Evolutionary conservation across 164 flowering plant genomes (phyloP), one percentile per base, ranked within the genome.

Genomic region (Magnolia kwangsiensis): DNA sequence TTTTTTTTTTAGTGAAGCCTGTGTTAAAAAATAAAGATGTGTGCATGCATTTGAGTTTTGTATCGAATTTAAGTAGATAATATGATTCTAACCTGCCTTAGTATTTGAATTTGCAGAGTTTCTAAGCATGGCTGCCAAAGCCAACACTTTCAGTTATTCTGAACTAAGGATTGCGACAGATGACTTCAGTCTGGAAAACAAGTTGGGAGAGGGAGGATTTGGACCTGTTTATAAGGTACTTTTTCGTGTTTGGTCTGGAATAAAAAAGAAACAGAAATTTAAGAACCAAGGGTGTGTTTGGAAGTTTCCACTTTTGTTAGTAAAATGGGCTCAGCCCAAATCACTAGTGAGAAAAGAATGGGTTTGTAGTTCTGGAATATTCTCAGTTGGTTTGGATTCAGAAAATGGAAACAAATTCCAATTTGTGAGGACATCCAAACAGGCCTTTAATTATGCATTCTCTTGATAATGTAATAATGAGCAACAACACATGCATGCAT

Each of bases 191-290:
- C 78, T 86, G 58, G 80, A 79, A 37, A 91, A 94, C 77, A 94
- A 94, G 78, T 91, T 94, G 45, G 97, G 98, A 69, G 97, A 92
- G 79, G 97, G 97, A 58, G 98, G 98, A 61, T 94, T 94, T 83
- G 97, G 98, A 71, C 88, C 97, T 50, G 98, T 94, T 70, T 94
- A 80, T 72, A 90, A 88, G 94, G 98, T 89, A 79, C 7, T 55
- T 10, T 16, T 8, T 55, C 0, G 18, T 10, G 61, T 55, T 10
- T 55, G 18, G 18, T 55, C 59, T 9, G 16, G 8, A 14, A 14
- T 10, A 55, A 55, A 55, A 55, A 10, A 10, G 13, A 16, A 16
- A 10, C 1, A 0, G 61, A 55, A 55, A 11, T 16, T 55, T 55
- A 16, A 10, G 9, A 55, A 10, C 18, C 8, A 16, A 37, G 13